Percentiles rank a stretch among this genome's conserved stretches.
These are phyloP conservation scores for Solanum bulbocastanum DNA, from an alignment of 257 asterid species.

Conservation along the genomic window DNA sequence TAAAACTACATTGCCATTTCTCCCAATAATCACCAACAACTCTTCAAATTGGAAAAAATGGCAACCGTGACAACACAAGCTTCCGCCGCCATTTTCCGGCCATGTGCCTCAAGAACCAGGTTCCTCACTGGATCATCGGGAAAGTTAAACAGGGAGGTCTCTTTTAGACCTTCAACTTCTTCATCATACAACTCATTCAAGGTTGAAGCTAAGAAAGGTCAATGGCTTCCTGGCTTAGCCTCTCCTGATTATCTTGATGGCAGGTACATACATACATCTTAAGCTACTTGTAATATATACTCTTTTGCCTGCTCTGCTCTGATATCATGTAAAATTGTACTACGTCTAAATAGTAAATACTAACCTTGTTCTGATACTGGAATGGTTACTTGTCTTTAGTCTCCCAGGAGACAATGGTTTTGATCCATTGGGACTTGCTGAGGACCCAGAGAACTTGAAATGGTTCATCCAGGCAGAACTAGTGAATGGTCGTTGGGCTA, in stretches of 20 bases:
- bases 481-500: conserved; percentile 91
- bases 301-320: neutral
- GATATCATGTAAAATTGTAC: neutral
- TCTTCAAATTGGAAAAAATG: conserved; percentile 18
- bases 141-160: conserved; percentile 45
- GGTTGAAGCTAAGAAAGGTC: conserved; percentile 92
- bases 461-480: conserved; percentile 94
- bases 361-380: neutral
- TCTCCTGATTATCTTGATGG: conserved; percentile 85
- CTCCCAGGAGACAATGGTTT: conserved; percentile 92
- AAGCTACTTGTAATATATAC: too few relatives aligned
- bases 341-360: neutral
- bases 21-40: neutral
- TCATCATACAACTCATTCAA: conserved; percentile 41
- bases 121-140: conserved; percentile 65
- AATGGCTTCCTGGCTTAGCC: conserved; percentile 90
- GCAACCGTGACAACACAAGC: conserved; percentile 78
- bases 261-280: conserved; percentile 29
- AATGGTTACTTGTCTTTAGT: conserved; percentile 11
- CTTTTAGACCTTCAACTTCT: conserved; percentile 21
- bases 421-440: conserved; percentile 84
- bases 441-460: conserved; percentile 75
- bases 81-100: conserved; percentile 64
- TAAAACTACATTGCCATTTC: neutral
- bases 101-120: conserved; percentile 43